phyloP scores from a whole-genome alignment of 345 rosid species.

The Leavenworthia alabamica region DNA sequence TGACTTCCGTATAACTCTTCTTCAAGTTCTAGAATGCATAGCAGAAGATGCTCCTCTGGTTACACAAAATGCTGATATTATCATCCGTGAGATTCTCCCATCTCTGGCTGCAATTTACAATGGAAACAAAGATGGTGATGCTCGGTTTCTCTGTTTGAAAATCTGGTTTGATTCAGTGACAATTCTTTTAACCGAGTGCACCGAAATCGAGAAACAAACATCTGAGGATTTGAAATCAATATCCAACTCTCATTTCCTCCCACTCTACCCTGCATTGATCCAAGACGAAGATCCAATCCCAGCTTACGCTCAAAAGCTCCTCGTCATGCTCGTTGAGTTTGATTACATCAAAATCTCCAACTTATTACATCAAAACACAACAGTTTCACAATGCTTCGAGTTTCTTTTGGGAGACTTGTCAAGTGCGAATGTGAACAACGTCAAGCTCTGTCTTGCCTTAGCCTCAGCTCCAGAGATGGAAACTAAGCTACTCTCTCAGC shows the following conservation, averaged over 20 bases:
- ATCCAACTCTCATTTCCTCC: constrained; percentile 79
- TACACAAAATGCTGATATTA: constrained; percentile 47
- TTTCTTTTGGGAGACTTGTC: constrained; percentile 89
- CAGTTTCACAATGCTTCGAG: constrained; percentile 82
- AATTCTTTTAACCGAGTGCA: constrained; percentile 58
- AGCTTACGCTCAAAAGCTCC: constrained; percentile 90
- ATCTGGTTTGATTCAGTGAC: constrained; percentile 81
- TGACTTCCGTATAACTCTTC: constrained; percentile 88
- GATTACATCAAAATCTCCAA: constrained; percentile 61
- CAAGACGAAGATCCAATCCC: constrained; percentile 99
- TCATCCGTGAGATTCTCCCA: constrained; percentile 67
- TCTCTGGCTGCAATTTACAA: constrained; percentile 68
- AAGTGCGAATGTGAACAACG: constrained; percentile 79
- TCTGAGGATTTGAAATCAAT: constrained; percentile 57
- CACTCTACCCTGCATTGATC: constrained; percentile 82
- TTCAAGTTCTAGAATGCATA: constrained; percentile 69
- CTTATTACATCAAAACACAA: constrained; percentile 74
- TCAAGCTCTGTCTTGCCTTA: constrained; percentile 82
- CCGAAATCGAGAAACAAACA: constrained; percentile 44
- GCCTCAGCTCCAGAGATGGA: constrained; percentile 97
- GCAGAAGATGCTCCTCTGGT: constrained; percentile 63
- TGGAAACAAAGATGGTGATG: constrained; percentile 90
- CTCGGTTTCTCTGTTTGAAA: constrained; percentile 85
- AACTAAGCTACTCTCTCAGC: constrained; percentile 70
- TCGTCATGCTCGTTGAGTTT: constrained; percentile 84